phyloP scores from a whole-genome alignment of 371 early-diverging fungal species.

The Circinella umbellata region DNA sequence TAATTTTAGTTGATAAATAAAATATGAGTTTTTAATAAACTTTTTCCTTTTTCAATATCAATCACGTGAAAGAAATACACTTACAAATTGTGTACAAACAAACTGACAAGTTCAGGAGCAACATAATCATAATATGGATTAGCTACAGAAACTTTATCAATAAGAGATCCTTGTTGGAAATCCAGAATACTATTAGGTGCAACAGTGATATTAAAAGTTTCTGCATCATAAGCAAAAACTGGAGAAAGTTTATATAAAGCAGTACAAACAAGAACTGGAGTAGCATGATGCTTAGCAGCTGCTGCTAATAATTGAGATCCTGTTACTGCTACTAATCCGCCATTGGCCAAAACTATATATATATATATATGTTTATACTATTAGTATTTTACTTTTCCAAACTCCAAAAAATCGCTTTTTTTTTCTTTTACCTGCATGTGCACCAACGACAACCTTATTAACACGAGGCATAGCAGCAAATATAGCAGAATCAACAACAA shows the following conservation, averaged over 20 bases:
- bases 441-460: conserved; percentile 95
- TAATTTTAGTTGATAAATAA: background rate
- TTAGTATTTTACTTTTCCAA: background rate
- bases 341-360: conserved; percentile 84
- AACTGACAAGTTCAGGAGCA: conserved; percentile 82
- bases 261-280: conserved; percentile 86
- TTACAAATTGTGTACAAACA: conserved; percentile 92
- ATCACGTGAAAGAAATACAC: conserved; percentile 22
- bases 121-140: conserved; percentile 94
- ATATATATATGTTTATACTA: background rate
- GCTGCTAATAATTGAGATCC: conserved; percentile 87
- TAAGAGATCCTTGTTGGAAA: conserved; percentile 80
- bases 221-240: conserved; percentile 87
- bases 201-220: conserved; percentile 75
- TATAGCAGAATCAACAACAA: conserved; percentile 92
- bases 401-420: background rate
- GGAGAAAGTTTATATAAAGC: conserved; percentile 89
- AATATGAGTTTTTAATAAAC: too few relatives aligned
- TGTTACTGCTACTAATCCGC: conserved; percentile 84
- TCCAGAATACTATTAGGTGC: conserved; percentile 83
- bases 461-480: conserved; percentile 98
- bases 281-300: conserved; percentile 91
- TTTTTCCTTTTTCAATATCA: background rate
- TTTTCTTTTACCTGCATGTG: conserved; percentile 75
- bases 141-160: conserved; percentile 78